These are phyloP conservation scores for Cryptococcus sp. DNA, from an alignment of 1,284 basidiomycete genomes.

Conservation along the genomic window DNA sequence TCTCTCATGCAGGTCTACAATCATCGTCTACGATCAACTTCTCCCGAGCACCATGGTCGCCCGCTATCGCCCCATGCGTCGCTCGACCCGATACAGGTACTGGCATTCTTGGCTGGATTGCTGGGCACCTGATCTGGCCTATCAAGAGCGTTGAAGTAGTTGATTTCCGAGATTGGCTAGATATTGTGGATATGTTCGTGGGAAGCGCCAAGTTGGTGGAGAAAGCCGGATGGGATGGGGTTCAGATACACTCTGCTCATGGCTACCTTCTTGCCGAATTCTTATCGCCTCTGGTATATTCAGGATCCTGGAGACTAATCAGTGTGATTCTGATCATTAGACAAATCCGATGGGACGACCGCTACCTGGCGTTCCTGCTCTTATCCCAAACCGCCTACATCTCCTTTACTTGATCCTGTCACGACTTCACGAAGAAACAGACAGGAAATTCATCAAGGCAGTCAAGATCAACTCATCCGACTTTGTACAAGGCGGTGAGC, in stretches of 20 bases:
- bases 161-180: constrained; percentile 57
- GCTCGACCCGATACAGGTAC: constrained; percentile 50
- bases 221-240: constrained; percentile 76
- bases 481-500: constrained; percentile 59
- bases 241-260: constrained; percentile 84
- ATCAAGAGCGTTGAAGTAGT: constrained; percentile 54
- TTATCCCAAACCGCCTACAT: constrained; percentile 50
- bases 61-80: constrained; percentile 70
- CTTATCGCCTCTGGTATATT: constrained; percentile 66
- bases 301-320: neutral
- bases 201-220: constrained; percentile 64
- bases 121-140: constrained; percentile 60
- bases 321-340: constrained; percentile 45
- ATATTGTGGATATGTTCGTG: constrained; percentile 64
- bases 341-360: constrained; percentile 60
- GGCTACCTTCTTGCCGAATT: constrained; percentile 86
- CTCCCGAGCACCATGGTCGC: constrained; percentile 35
- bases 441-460: constrained; percentile 65
- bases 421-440: constrained; percentile 59
- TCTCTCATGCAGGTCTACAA: constrained; percentile 83
- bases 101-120: constrained; percentile 46
- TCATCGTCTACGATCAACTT: constrained; percentile 54
- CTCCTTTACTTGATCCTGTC: constrained; percentile 64
- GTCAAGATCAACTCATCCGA: constrained; percentile 87
- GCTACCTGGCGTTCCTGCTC: constrained; percentile 54